Percentiles rank a stretch among this genome's conserved stretches.
Conservation (phyloP, 495 filamentous ascomycete species). For the Aspergillus cristatus region DNA sequence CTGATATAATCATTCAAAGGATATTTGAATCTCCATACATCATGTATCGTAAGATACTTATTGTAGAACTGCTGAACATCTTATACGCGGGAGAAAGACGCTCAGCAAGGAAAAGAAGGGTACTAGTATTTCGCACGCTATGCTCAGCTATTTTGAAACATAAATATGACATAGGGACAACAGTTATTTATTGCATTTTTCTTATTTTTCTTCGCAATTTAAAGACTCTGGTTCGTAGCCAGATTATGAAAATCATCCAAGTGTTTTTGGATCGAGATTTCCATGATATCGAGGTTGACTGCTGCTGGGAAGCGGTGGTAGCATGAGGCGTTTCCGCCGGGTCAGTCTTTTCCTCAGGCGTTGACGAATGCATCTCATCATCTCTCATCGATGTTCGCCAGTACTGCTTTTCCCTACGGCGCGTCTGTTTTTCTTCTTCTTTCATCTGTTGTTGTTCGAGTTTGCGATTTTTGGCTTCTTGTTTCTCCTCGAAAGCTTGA, state of each 20-base stretch:
- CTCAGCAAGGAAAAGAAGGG: background rate
- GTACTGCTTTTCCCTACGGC: slow-evolving; percentile 24
- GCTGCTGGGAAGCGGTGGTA: slow-evolving; percentile 1
- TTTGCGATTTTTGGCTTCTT: slow-evolving; percentile 49
- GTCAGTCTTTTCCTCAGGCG: slow-evolving; percentile 1
- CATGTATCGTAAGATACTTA: too few relatives aligned
- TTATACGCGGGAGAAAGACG: too few relatives aligned
- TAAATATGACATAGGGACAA: too few relatives aligned
- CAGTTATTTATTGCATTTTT: slow-evolving; percentile 19
- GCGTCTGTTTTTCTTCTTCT: slow-evolving; percentile 34
- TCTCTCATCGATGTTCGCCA: slow-evolving; percentile 11
- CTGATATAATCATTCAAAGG: too few relatives aligned
- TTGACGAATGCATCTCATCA: slow-evolving; percentile 6
- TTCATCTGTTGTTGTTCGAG: slow-evolving; percentile 46
- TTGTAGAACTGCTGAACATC: too few relatives aligned
- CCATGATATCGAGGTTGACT: slow-evolving; percentile 13
- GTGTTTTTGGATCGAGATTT: slow-evolving; percentile 34
- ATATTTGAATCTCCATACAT: too few relatives aligned
- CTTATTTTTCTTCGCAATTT: slow-evolving; percentile 32
- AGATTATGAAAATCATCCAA: slow-evolving; percentile 41
- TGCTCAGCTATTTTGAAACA: too few relatives aligned
- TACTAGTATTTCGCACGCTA: too few relatives aligned
- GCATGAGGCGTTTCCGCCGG: slow-evolving; percentile 1
- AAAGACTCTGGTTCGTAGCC: slow-evolving; percentile 38
- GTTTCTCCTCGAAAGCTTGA: slow-evolving; percentile 48